These are phyloP conservation scores for Candida bentonensis DNA, from an alignment of 805 yeast species.

Conservation along the genomic window DNA sequence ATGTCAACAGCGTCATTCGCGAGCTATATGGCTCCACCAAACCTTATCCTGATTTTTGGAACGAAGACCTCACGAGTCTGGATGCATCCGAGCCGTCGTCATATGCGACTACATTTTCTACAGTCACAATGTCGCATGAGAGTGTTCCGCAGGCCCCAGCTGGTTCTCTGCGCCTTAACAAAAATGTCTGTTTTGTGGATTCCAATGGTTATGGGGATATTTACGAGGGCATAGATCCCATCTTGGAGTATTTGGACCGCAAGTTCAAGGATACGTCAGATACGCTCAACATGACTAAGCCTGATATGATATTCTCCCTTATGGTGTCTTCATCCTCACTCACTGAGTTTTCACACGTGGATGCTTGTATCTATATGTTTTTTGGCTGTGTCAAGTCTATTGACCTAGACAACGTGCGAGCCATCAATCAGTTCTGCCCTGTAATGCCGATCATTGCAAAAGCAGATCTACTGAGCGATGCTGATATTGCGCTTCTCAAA, in stretches of 20 bases:
- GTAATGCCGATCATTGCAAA: constrained; percentile 13
- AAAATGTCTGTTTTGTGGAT: constrained; percentile 15
- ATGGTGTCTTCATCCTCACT: constrained; percentile 12
- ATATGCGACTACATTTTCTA: constrained; percentile 1
- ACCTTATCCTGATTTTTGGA: constrained; percentile 13
- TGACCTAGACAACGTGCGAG: constrained; percentile 11
- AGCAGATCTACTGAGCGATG: constrained; percentile 8
- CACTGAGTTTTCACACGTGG: constrained; percentile 12
- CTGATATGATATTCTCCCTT: constrained; percentile 9
- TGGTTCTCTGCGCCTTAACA: constrained; percentile 7
- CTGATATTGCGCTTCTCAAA: constrained; percentile 8
- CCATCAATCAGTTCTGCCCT: constrained; percentile 10
- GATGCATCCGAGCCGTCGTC: too few relatives aligned
- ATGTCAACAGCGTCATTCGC: constrained; percentile 2
- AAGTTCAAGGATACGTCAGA: constrained; percentile 12
- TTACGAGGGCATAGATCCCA: constrained; percentile 9
- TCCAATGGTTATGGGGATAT: constrained; percentile 11
- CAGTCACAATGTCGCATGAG: not conserved
- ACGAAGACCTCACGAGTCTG: not conserved
- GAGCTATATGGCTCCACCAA: constrained; percentile 14
- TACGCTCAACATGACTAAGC: constrained; percentile 10
- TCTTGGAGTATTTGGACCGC: constrained; percentile 12
- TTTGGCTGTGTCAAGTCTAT: constrained; percentile 7
- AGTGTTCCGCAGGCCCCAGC: too few relatives aligned
- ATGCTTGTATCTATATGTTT: constrained; percentile 13